Evolutionary conservation across 1,284 basidiomycete genomes (phyloP), one percentile per base, ranked within the genome.

Genomic region (Ustilago crameri): DNA sequence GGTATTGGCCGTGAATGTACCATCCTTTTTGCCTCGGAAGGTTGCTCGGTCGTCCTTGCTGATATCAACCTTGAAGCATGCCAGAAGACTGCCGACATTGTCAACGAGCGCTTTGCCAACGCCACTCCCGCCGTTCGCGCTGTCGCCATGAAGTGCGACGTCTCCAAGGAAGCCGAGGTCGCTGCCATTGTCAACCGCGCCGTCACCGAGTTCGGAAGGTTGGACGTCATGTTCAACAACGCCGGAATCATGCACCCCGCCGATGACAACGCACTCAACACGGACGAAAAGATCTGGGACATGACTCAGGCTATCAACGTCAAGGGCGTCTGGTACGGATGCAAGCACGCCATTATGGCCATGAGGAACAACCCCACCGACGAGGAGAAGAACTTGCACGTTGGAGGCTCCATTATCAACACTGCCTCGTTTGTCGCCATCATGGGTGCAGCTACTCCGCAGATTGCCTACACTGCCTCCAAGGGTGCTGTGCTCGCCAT

Each of bases 321-420:
- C 83, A 98, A 98, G 85, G 95, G 95, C 55, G 95, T 97, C 61
- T 97, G 95, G 95, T 98, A 91, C 90, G 95, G 95, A 44, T 95
- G 91, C 88, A 72, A 97, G 85, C 91, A 98, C 82, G 95, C 93
- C 8, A 94, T 98, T 81, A 86, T 91, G 54, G 95, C 95, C 23
- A 98, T 98, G 95, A 90, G 93, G 68, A 86, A 92, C 71, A 97
- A 97, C 85, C 50, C 64, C 0, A 88, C 88, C 42, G 93, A 96
- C 70, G 88, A 88, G 69, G 85, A 87, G 57, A 93, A 91, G 84
- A 91, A 91, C 7, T 88, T 96, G 17, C 90, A 89, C 76, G 85
- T 86, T 20, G 94, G 94, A 54, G 95, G 95, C 61, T 93, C 91
- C 77, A 93, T 98, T 85, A 97, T 98, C 86, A 98, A 98, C 86